These are phyloP conservation scores for Ophiostoma piceae DNA, from an alignment of 2,329 filamentous ascomycete species.

Conservation along the genomic window DNA sequence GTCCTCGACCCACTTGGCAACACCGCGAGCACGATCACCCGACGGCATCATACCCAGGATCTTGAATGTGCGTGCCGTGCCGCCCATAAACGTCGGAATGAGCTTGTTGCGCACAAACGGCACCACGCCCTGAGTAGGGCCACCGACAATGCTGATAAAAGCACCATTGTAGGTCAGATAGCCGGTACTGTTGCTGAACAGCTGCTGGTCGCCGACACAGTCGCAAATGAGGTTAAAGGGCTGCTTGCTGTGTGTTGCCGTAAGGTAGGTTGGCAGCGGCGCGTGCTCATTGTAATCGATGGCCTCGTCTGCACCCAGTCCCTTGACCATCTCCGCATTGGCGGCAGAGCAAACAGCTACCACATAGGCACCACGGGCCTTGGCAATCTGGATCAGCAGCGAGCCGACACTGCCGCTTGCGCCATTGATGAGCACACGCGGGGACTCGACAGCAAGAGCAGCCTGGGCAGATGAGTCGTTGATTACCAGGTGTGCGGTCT, in stretches of 20 bases:
- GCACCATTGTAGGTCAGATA: slow-evolving; percentile 38
- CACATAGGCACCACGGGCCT: slow-evolving; percentile 40
- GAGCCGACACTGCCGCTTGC: slow-evolving; percentile 49
- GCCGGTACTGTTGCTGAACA: slow-evolving; percentile 39
- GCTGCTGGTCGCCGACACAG: slow-evolving; percentile 43
- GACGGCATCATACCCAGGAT: slow-evolving; percentile 33
- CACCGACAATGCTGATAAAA: slow-evolving; percentile 37
- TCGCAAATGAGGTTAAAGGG: slow-evolving; percentile 46
- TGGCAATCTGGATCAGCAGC: slow-evolving; percentile 43
- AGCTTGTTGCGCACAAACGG: slow-evolving; percentile 34
- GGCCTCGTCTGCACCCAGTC: slow-evolving; percentile 45
- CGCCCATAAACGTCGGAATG: slow-evolving; percentile 33
- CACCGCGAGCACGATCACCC: slow-evolving; percentile 30
- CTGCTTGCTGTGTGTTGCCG: slow-evolving; percentile 31
- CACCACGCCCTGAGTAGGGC: slow-evolving; percentile 31
- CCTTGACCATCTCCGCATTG: slow-evolving; percentile 43
- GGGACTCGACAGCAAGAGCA: slow-evolving; percentile 30
- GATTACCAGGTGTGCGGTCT: slow-evolving; percentile 34
- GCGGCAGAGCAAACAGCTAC: slow-evolving; percentile 45
- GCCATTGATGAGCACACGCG: slow-evolving; percentile 45
- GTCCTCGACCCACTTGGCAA: slow-evolving; percentile 30
- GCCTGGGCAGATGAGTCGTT: slow-evolving; percentile 28
- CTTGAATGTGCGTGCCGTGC: slow-evolving; percentile 32
- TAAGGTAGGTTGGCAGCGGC: slow-evolving; percentile 36
- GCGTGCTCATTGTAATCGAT: slow-evolving; percentile 40